phyloP scores from a whole-genome alignment of 2,329 filamentous ascomycete species.

The Cryphonectria nitschkei region DNA sequence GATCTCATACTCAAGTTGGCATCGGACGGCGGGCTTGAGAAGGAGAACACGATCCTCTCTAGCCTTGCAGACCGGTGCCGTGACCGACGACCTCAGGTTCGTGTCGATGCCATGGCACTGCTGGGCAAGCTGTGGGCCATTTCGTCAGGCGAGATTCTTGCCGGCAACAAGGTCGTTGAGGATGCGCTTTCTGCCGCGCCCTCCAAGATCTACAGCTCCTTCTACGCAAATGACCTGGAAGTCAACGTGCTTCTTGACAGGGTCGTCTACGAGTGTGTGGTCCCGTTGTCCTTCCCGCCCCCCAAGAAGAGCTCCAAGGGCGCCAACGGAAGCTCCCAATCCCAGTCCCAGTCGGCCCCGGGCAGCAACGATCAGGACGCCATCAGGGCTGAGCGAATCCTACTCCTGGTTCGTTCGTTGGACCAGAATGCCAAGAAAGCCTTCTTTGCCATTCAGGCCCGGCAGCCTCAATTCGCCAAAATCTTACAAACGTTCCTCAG shows the following conservation, averaged over 20 bases:
- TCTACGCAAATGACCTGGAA: constrained; percentile 87
- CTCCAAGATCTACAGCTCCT: constrained; percentile 81
- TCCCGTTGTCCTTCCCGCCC: constrained; percentile 87
- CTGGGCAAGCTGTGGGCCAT: constrained; percentile 93
- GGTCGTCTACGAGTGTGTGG: constrained; percentile 81
- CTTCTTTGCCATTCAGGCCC: constrained; percentile 82
- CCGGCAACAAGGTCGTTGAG: constrained; percentile 76
- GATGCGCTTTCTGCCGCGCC: constrained; percentile 81
- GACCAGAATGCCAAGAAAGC: constrained; percentile 80
- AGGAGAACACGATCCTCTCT: constrained; percentile 76
- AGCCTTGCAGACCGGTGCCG: constrained; percentile 87
- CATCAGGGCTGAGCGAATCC: constrained; percentile 80
- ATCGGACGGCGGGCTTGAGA: constrained; percentile 72
- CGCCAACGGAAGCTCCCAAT: constrained; percentile 52
- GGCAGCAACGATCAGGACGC: constrained; percentile 68
- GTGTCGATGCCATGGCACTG: constrained; percentile 83
- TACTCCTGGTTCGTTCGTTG: constrained; percentile 79
- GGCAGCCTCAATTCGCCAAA: constrained; percentile 74
- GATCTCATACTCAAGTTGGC: constrained; percentile 84
- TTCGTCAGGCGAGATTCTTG: constrained; percentile 81
- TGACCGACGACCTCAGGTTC: constrained; percentile 80
- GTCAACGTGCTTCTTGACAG: constrained; percentile 83
- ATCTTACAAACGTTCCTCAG: constrained; percentile 78
- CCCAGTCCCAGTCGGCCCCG: constrained; percentile 39
- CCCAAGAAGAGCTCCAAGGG: constrained; percentile 67